Conservation (phyloP, 179 eudicot species). For the Silene coronaria region DNA sequence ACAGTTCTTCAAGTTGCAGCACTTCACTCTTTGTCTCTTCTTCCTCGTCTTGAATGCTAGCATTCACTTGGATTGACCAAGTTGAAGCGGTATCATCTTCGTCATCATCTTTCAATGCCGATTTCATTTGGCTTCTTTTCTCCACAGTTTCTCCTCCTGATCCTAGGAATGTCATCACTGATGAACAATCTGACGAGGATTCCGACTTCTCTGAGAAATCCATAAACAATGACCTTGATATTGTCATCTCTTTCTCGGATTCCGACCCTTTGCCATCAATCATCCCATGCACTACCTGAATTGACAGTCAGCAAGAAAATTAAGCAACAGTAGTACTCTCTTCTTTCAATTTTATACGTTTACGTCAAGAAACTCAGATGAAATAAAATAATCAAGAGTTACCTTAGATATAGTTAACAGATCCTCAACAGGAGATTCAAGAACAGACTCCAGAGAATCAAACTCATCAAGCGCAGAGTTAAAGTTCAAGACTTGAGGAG, state of each 20-base stretch:
- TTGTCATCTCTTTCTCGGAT: slow-evolving; percentile 35
- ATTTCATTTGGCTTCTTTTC: slow-evolving; percentile 24
- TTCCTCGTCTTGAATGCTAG: slow-evolving; percentile 46
- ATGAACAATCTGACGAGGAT: slow-evolving; percentile 43
- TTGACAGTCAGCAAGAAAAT: neutral
- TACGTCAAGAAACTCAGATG: no score
- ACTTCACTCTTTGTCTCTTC: slow-evolving; percentile 25
- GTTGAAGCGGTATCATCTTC: slow-evolving; percentile 46
- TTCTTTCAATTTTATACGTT: no score
- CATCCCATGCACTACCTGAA: slow-evolving; percentile 27
- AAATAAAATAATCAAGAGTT: neutral
- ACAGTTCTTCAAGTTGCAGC: slow-evolving; percentile 48
- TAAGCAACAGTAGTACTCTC: no score
- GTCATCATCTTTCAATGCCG: slow-evolving; percentile 23
- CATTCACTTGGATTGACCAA: slow-evolving; percentile 84
- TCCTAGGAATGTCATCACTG: slow-evolving; percentile 32
- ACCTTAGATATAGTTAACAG: slow-evolving; percentile 45
- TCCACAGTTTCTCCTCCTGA: neutral
- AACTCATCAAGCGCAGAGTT: slow-evolving; percentile 20
- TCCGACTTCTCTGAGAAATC: slow-evolving; percentile 74
- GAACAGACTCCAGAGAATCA: slow-evolving; percentile 30
- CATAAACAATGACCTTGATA: slow-evolving; percentile 61
- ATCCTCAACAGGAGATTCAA: slow-evolving; percentile 46
- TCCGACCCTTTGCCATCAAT: slow-evolving; percentile 31
- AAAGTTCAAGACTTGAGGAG: slow-evolving; percentile 47